Conservation (phyloP, 768 basidiomycete species). For the Lactarius tabidus region DNA sequence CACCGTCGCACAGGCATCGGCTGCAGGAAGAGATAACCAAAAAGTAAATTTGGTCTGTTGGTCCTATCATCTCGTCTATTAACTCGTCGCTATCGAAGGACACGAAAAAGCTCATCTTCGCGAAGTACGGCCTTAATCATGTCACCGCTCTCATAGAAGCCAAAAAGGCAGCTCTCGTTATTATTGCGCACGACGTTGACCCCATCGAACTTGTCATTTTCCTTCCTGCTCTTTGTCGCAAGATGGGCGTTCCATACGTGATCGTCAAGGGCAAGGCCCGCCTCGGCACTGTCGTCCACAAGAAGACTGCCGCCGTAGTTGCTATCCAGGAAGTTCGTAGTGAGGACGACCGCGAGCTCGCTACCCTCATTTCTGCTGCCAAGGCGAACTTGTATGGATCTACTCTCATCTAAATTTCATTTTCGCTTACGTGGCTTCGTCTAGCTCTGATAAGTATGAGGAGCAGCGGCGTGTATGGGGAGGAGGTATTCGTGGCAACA, state of each 20-base stretch:
- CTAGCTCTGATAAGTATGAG: slow-evolving; percentile 87
- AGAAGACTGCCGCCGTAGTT: slow-evolving; percentile 94
- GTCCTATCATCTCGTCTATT: neutral
- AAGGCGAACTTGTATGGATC: slow-evolving; percentile 91
- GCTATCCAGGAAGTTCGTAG: slow-evolving; percentile 91
- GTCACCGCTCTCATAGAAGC: slow-evolving; percentile 92
- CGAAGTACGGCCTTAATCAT: slow-evolving; percentile 98
- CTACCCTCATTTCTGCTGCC: slow-evolving; percentile 86
- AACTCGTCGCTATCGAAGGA: slow-evolving; percentile 42
- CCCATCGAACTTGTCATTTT: slow-evolving; percentile 99
- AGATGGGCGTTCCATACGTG: slow-evolving; percentile 99
- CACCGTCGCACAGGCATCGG: slow-evolving; percentile 69
- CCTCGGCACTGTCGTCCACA: slow-evolving; percentile 96
- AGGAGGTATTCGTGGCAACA: slow-evolving; percentile 93
- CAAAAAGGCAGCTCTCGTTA: slow-evolving; percentile 94
- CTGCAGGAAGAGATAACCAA: slow-evolving; percentile 71
- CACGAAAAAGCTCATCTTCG: slow-evolving; percentile 91
- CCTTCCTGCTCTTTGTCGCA: slow-evolving; percentile 96
- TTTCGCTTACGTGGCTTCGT: neutral
- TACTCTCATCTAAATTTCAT: neutral
- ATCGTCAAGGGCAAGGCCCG: slow-evolving; percentile 99
- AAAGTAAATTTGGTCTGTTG: slow-evolving; percentile 36
- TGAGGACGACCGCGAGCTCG: slow-evolving; percentile 91
- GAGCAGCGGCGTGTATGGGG: slow-evolving; percentile 92
- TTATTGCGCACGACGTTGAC: slow-evolving; percentile 98